A percentile compares a stretch with the other conserved stretches of the same genome.
phyloP scores from a whole-genome alignment of 1,284 basidiomycete genomes.

The Cerioporus squamosus region DNA sequence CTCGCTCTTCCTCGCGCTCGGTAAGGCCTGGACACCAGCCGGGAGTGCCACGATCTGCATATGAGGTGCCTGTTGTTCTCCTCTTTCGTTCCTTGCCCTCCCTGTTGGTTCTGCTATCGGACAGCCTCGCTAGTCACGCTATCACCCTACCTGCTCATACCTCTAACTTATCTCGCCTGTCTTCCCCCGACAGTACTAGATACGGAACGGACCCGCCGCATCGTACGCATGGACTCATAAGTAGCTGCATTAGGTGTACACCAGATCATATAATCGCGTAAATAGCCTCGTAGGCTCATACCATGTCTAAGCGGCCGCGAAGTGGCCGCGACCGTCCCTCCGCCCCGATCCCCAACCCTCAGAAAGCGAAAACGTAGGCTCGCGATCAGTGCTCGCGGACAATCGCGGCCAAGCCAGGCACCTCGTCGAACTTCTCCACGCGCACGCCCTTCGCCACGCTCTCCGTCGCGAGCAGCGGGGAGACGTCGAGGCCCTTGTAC shows the following conservation, averaged over 20 bases:
- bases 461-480: constrained; percentile 80
- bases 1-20: constrained; percentile 75
- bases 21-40: constrained; percentile 76
- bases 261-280: constrained; percentile 7
- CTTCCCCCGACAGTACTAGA: constrained; percentile 7
- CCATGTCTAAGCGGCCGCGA: not conserved
- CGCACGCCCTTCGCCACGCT: constrained; percentile 75
- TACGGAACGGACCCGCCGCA: constrained; percentile 7
- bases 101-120: constrained; percentile 1
- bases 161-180: constrained; percentile 6
- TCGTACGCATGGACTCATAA: constrained; percentile 12
- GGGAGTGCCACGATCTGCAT: constrained; percentile 72
- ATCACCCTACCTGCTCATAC: not conserved
- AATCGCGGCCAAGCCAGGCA: constrained; percentile 64
- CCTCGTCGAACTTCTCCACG: constrained; percentile 61
- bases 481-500: constrained; percentile 78
- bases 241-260: constrained; percentile 19
- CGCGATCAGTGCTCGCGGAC: constrained; percentile 30
- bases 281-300: not conserved
- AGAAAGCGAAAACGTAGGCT: not conserved
- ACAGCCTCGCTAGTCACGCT: not conserved
- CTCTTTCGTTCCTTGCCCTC: no score
- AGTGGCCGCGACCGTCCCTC: no score
- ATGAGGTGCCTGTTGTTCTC: constrained; percentile 29
- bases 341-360: not conserved